Conservation (phyloP, 441 rosid species). For the Biscutella laevigata region DNA sequence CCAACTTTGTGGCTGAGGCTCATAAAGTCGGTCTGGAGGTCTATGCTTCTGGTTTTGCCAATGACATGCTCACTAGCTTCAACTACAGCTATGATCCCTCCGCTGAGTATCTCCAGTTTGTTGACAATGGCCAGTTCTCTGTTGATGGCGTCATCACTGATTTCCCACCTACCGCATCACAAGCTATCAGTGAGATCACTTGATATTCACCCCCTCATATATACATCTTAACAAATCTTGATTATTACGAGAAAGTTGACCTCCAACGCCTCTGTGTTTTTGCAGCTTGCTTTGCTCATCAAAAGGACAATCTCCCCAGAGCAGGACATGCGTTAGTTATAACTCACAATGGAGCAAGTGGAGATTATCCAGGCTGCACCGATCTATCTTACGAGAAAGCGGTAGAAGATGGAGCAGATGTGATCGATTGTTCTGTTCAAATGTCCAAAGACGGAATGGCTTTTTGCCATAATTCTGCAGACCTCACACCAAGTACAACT, state of each 20-base stretch:
- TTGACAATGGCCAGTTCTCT: conserved; percentile 45
- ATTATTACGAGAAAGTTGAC: background rate
- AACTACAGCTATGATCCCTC: conserved; percentile 71
- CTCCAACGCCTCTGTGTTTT: background rate
- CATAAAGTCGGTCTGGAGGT: conserved; percentile 64
- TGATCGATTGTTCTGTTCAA: conserved; percentile 83
- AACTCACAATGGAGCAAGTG: conserved; percentile 83
- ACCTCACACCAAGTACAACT: conserved; percentile 48
- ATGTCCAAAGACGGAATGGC: conserved; percentile 79
- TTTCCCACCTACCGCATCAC: conserved; percentile 72
- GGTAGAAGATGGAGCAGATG: conserved; percentile 61
- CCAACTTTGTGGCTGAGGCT: conserved; percentile 67
- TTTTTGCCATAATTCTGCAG: conserved; percentile 59
- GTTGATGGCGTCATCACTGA: conserved; percentile 81
- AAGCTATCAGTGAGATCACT: conserved; percentile 47
- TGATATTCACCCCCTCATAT: background rate
- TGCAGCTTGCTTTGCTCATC: conserved; percentile 59
- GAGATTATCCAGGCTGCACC: conserved; percentile 71
- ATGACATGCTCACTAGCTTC: conserved; percentile 41
- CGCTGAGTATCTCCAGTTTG: conserved; percentile 55
- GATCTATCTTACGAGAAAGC: conserved; percentile 83
- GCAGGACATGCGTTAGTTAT: conserved; percentile 45
- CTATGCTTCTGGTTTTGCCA: conserved; percentile 69
- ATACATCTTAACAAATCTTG: background rate
- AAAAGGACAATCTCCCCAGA: conserved; percentile 15